Base-by-base conservation (phyloP, 495 filamentous ascomycete genomes). In the Penicillium goetzii region DNA sequence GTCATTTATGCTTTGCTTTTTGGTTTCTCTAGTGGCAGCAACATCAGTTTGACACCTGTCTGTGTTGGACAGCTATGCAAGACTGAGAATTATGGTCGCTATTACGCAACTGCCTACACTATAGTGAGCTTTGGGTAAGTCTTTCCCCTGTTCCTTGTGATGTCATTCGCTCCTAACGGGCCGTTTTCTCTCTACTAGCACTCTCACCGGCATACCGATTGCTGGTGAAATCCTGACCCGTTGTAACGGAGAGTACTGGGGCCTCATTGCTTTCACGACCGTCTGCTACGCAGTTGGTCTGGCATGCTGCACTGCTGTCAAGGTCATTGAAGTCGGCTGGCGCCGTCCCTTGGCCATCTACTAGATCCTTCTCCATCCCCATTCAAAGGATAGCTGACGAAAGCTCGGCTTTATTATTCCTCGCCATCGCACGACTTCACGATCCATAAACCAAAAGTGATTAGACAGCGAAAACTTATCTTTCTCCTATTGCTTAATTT, bases 31-130 rank as follows among this genome's bases (percentile, higher is more conserved):
- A 91, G 87, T 38, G 94, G 94, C 5, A 90, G 88, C 59, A 95
- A 95, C 63, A 89, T 98, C 59, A 89, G 88, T 26, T 74, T 98
- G 53, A 90, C 91, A 3, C 93, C 93, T 0, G 93, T 97, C 3
- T 97, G 92, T 68, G 85, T 98, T 12, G 92, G 93, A 6, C 92
- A 97, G 79, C 83, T 97, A 32, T 97, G 93, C 76, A 88, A 90
- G 58, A 91, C 92, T 5, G 85, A 92, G 58, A 80, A 93, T 56
- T 97, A 95, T 64, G 94, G 94, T 5, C 80, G 90, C 56, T 93
- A 90, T 64, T 96, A 88, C 67, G 90, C 93, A 17, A 95, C 93
- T 2, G 88, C 89, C 61, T 95, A 96, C 76, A 95, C 92, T 66
- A 82, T 96, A 34, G 93, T 94, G 32, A 92, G 90, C 63, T 92